Percentiles rank a stretch among this genome's conserved stretches.
phyloP scores from a whole-genome alignment of 495 filamentous ascomycete species.

The Annulohypoxylon moriforme region DNA sequence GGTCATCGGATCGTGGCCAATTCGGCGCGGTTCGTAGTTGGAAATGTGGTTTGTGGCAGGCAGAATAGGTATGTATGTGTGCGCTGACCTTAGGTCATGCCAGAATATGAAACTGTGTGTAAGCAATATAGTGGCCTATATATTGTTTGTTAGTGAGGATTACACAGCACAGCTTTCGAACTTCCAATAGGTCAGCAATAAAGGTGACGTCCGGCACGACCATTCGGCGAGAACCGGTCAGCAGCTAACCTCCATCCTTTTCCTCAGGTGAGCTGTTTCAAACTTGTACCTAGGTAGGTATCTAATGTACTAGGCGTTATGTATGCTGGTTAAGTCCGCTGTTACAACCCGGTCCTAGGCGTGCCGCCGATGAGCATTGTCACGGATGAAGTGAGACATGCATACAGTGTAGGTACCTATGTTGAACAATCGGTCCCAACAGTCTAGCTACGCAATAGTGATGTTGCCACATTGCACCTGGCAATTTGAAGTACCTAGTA shows the following conservation, averaged over 20 bases:
- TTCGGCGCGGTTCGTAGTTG: neutral
- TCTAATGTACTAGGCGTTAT: too few species aligned
- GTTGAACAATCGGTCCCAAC: neutral
- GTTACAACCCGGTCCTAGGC: neutral
- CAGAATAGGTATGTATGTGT: neutral
- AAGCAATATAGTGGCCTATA: neutral
- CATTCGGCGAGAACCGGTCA: neutral
- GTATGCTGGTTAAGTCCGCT: neutral
- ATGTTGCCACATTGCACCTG: neutral
- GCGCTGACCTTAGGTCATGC: slow-evolving; percentile 18
- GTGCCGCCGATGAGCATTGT: neutral
- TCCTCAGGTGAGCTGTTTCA: slow-evolving; percentile 13
- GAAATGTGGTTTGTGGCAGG: neutral
- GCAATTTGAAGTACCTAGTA: neutral
- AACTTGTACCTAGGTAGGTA: neutral
- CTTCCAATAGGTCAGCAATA: slow-evolving; percentile 3
- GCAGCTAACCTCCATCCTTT: slow-evolving; percentile 13
- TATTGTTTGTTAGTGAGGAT: slow-evolving; percentile 12
- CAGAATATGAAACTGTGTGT: slow-evolving; percentile 11
- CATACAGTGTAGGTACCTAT: neutral
- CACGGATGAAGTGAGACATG: slow-evolving; percentile 10
- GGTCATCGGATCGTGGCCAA: neutral
- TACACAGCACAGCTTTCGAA: neutral
- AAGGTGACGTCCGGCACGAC: slow-evolving; percentile 1
- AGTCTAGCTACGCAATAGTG: neutral